A percentile compares a stretch with the other conserved stretches of the same genome.
Evolutionary conservation across 441 rosid species (phyloP).

Genomic region (Pelargonium australe): DNA sequence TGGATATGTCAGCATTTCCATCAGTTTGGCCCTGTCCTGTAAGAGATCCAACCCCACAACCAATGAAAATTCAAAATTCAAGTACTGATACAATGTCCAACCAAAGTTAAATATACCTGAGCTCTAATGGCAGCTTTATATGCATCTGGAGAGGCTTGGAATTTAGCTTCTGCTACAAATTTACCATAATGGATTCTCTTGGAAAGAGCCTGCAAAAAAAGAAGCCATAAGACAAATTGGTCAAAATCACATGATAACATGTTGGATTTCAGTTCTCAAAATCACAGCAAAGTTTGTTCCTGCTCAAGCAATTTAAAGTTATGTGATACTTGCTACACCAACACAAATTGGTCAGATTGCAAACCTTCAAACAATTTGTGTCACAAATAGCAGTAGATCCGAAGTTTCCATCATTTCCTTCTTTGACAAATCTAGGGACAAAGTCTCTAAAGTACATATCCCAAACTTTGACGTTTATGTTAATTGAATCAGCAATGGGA

Average conservation of each 20-base stretch:
- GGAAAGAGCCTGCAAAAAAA: slow-evolving; percentile 57
- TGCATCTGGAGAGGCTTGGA: slow-evolving; percentile 51
- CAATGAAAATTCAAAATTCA: too few relatives aligned
- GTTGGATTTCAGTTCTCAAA: not conserved
- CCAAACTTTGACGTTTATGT: slow-evolving; percentile 75
- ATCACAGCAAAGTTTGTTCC: not conserved
- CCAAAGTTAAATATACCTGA: slow-evolving; percentile 37
- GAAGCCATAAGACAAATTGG: too few relatives aligned
- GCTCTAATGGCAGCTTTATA: slow-evolving; percentile 57
- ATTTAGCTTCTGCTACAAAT: slow-evolving; percentile 90
- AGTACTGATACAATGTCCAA: not conserved
- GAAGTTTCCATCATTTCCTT: slow-evolving; percentile 84
- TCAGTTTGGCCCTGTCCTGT: slow-evolving; percentile 53
- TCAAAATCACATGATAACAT: slow-evolving; percentile 5
- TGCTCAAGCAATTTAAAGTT: not conserved
- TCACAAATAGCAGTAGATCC: slow-evolving; percentile 95
- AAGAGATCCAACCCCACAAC: slow-evolving; percentile 7
- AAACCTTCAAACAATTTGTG: slow-evolving; percentile 77
- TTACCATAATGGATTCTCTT: slow-evolving; percentile 92
- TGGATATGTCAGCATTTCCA: slow-evolving; percentile 66
- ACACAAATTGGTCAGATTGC: slow-evolving; percentile 8
- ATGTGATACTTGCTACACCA: not conserved
- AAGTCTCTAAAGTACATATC: slow-evolving; percentile 79
- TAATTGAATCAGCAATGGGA: slow-evolving; percentile 64
- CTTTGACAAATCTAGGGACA: slow-evolving; percentile 63